Conservation (phyloP, 352 stramenopile genomes). For the Ophiocytium majus region DNA sequence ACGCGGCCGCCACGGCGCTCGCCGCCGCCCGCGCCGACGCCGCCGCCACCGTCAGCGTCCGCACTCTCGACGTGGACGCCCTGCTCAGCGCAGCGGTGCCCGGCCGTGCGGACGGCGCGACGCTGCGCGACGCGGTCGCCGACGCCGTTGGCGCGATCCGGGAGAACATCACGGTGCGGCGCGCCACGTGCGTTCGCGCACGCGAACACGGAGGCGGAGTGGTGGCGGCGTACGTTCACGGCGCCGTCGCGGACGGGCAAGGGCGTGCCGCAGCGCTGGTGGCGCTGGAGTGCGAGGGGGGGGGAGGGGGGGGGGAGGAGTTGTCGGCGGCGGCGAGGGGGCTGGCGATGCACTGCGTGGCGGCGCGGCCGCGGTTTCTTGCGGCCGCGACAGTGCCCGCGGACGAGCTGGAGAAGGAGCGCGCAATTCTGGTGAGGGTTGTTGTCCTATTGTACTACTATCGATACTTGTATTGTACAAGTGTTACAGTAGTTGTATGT, state of each 20-base stretch:
- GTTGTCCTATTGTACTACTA: too few relatives aligned
- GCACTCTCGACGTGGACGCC: constrained; percentile 44
- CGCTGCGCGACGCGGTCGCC: constrained; percentile 69
- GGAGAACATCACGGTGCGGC: constrained; percentile 76
- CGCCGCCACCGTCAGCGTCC: constrained; percentile 30
- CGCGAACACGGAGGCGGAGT: too few relatives aligned
- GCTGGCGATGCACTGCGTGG: constrained; percentile 92
- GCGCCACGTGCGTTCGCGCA: constrained; percentile 72
- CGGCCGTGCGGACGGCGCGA: constrained; percentile 62
- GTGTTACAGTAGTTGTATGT: too few relatives aligned
- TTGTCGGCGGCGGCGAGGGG: constrained; percentile 79
- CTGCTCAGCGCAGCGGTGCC: constrained; percentile 27
- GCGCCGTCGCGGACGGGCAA: constrained; percentile 65
- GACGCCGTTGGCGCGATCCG: constrained; percentile 75
- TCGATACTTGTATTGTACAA: too few relatives aligned
- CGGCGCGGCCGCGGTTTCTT: constrained; percentile 82
- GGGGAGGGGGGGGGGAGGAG: constrained; percentile 25
- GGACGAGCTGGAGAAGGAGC: constrained; percentile 81
- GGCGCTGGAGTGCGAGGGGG: constrained; percentile 64
- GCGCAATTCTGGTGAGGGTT: constrained; percentile 68
- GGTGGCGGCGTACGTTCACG: constrained; percentile 73
- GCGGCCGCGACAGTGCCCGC: constrained; percentile 75
- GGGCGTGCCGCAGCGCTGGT: constrained; percentile 73
- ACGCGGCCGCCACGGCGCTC: constrained; percentile 43
- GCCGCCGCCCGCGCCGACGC: constrained; percentile 55